phyloP scores from a whole-genome alignment of 1,284 basidiomycete species.

The Termitomyces sp. region DNA sequence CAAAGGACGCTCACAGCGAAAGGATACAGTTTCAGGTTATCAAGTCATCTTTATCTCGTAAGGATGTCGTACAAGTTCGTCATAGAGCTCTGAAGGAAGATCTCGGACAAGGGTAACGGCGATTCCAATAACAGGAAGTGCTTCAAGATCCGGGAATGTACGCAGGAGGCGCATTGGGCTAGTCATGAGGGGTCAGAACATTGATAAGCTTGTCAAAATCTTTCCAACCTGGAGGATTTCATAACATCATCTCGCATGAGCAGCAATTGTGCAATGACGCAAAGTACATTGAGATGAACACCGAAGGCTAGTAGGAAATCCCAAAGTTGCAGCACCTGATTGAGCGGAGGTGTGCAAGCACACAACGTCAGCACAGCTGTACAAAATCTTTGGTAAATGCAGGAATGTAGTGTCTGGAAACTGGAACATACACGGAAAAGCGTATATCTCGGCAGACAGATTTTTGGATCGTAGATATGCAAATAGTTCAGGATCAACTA shows the following conservation, averaged over 20 bases:
- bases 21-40: conserved; percentile 3
- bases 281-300: conserved; percentile 92
- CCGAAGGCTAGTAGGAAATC: conserved; percentile 97
- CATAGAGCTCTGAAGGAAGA: conserved; percentile 83
- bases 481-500: conserved; percentile 85
- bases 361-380: conserved; percentile 90
- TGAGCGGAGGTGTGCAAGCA: conserved; percentile 93
- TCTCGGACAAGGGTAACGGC: conserved; percentile 91
- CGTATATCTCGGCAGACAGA: conserved; percentile 96
- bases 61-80: conserved; percentile 88
- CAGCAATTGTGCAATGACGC: conserved; percentile 91
- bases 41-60: conserved; percentile 50
- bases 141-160: conserved; percentile 90
- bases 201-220: neutral
- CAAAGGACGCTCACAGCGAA: conserved; percentile 1
- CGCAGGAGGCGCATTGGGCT: conserved; percentile 94
- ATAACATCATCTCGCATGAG: conserved; percentile 89
- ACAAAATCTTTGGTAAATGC: conserved; percentile 4
- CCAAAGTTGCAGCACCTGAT: conserved; percentile 93
- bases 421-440: conserved; percentile 80
- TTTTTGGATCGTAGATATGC: conserved; percentile 82
- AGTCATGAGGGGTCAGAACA: neutral
- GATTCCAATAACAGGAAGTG: conserved; percentile 83
- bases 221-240: conserved; percentile 69
- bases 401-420: neutral